phyloP scores from a whole-genome alignment of 2,329 filamentous ascomycete species.

The Stachybotrys elegans region DNA sequence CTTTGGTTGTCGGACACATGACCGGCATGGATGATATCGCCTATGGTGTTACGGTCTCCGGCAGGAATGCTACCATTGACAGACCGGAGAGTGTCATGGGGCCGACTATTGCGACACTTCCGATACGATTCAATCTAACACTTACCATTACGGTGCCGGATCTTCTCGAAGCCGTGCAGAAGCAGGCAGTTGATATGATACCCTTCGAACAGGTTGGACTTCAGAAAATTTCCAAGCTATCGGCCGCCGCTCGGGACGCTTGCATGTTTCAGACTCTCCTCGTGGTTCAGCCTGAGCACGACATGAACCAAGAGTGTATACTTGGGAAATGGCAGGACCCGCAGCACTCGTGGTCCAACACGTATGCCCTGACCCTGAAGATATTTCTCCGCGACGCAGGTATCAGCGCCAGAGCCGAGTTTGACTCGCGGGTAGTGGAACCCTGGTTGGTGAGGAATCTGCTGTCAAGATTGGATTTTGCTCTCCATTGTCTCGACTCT shows the following conservation, averaged over 20 bases:
- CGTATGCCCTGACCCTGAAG: too few species aligned
- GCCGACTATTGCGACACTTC: conserved; percentile 25
- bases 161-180: neutral
- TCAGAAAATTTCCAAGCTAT: neutral
- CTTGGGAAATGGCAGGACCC: too few species aligned
- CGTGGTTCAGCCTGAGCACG: conserved; percentile 1
- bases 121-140: conserved; percentile 7
- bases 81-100: conserved; percentile 21
- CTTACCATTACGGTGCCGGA: neutral
- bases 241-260: neutral
- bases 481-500: too few species aligned
- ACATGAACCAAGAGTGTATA: too few species aligned
- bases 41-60: conserved; percentile 21
- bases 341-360: too few species aligned
- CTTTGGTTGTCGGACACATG: conserved; percentile 15
- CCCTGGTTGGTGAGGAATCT: neutral
- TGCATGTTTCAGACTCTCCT: conserved; percentile 1
- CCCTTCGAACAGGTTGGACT: conserved; percentile 1
- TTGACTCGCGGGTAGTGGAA: neutral
- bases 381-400: too few species aligned
- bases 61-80: conserved; percentile 18
- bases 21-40: conserved; percentile 14
- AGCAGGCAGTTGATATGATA: neutral
- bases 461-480: too few species aligned
- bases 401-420: too few species aligned